phyloP scores from a whole-genome alignment of 139 green algal species.

The Chlorella sp. region DNA sequence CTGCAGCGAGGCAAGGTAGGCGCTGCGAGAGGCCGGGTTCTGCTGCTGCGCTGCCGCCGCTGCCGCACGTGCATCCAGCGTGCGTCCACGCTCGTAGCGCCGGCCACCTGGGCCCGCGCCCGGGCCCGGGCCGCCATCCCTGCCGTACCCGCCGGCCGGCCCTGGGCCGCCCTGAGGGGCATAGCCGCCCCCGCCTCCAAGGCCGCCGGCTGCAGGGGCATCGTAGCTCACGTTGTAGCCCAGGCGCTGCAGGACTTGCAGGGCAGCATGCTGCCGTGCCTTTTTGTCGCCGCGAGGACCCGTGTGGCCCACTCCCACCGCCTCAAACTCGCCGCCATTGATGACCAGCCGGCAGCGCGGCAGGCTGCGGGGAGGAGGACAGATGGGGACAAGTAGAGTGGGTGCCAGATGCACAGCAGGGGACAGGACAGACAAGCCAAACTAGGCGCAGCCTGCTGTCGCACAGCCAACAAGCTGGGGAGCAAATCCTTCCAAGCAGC shows the following conservation, averaged over 20 bases:
- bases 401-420: too few species aligned
- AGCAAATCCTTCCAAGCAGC: too few species aligned
- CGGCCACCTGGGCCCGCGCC: background rate
- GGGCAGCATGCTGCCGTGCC: constrained; percentile 21
- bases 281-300: background rate
- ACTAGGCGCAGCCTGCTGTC: too few species aligned
- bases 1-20: background rate
- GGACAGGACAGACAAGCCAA: too few species aligned
- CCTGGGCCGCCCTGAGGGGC: background rate
- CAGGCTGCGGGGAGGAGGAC: background rate
- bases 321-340: constrained; percentile 30
- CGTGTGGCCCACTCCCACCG: background rate
- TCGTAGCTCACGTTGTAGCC: constrained; percentile 28
- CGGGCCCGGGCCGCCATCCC: background rate
- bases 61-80: background rate
- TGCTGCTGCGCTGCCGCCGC: constrained; percentile 24
- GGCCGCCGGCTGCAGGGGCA: background rate
- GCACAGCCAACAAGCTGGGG: too few species aligned
- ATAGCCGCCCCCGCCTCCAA: background rate
- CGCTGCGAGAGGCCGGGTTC: background rate
- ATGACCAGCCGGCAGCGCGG: constrained; percentile 22
- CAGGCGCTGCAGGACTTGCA: constrained; percentile 21
- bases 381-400: background rate
- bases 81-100: background rate
- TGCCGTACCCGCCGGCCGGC: background rate